Evolutionary conservation across 2,329 filamentous ascomycete genomes (phyloP).

Genomic region (Kalaharituber pfeilii): DNA sequence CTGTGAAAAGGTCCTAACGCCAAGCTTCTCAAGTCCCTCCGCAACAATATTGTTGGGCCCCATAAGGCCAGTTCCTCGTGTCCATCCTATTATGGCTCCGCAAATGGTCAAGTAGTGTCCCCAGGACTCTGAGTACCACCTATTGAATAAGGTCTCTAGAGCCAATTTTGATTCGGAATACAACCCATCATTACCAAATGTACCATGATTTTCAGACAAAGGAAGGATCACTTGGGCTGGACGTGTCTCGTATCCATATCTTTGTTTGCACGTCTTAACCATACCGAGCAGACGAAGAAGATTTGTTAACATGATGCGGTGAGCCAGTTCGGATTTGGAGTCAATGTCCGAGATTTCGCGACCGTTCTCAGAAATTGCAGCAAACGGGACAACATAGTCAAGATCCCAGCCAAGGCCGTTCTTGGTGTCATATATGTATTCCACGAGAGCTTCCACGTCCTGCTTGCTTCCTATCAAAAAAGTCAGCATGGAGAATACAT

Average conservation of each 20-base stretch:
- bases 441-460: constrained; percentile 79
- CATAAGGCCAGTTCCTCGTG: constrained; percentile 95
- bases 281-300: constrained; percentile 74
- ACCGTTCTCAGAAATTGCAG: constrained; percentile 92
- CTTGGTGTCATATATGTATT: constrained; percentile 96
- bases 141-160: constrained; percentile 92
- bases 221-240: constrained; percentile 93
- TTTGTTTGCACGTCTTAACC: constrained; percentile 79
- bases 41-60: constrained; percentile 94
- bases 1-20: constrained; percentile 95
- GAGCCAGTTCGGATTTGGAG: constrained; percentile 91
- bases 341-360: constrained; percentile 94
- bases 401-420: constrained; percentile 95
- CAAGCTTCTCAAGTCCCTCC: constrained; percentile 88
- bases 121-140: constrained; percentile 97
- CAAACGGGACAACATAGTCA: constrained; percentile 89
- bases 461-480: constrained; percentile 53
- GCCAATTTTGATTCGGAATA: constrained; percentile 98
- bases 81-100: constrained; percentile 97
- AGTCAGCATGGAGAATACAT: neutral
- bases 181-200: constrained; percentile 91
- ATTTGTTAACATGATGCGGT: constrained; percentile 98
- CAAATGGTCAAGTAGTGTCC: constrained; percentile 94
- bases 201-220: constrained; percentile 93
- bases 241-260: constrained; percentile 78